Evolutionary conservation across 345 rosid species (phyloP).

Genomic region (Salix udensis): DNA sequence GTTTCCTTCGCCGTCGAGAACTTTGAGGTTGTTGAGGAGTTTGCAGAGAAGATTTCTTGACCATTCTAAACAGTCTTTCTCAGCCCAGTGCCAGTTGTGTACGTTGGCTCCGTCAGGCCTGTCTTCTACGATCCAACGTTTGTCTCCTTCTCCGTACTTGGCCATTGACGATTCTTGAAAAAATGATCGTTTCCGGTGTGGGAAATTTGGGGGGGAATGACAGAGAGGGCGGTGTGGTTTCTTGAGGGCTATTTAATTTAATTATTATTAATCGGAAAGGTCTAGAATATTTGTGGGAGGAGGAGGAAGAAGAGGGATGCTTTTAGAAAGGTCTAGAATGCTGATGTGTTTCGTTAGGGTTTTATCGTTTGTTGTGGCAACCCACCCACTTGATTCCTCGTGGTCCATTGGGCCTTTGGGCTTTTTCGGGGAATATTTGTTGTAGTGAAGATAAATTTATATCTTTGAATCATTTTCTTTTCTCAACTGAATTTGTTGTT

Average conservation of each 20-base stretch:
- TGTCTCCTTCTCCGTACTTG: constrained; percentile 93
- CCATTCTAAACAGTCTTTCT: constrained; percentile 88
- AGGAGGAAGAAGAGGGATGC: background rate
- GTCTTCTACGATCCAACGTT: constrained; percentile 97
- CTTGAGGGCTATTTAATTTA: no score
- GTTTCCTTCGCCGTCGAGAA: constrained; percentile 66
- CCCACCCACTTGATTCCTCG: background rate
- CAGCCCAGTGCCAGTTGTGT: constrained; percentile 99
- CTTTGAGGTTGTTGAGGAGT: constrained; percentile 43
- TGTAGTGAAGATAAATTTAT: no score
- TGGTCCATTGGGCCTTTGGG: no score
- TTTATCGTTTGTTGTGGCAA: background rate
- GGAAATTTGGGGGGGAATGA: background rate
- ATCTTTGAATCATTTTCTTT: no score
- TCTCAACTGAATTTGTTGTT: no score
- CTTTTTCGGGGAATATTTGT: no score
- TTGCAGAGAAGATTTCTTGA: constrained; percentile 57
- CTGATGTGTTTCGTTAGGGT: background rate
- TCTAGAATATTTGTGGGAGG: background rate
- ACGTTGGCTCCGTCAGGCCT: constrained; percentile 95
- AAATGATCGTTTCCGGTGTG: background rate
- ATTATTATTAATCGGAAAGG: no score
- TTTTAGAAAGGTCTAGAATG: constrained; percentile 8
- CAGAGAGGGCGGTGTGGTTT: background rate
- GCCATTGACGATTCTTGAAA: constrained; percentile 49